Evolutionary conservation across 768 basidiomycete genomes (phyloP), one percentile per base, ranked within the genome.

Genomic region (Pleurotus giganteus): DNA sequence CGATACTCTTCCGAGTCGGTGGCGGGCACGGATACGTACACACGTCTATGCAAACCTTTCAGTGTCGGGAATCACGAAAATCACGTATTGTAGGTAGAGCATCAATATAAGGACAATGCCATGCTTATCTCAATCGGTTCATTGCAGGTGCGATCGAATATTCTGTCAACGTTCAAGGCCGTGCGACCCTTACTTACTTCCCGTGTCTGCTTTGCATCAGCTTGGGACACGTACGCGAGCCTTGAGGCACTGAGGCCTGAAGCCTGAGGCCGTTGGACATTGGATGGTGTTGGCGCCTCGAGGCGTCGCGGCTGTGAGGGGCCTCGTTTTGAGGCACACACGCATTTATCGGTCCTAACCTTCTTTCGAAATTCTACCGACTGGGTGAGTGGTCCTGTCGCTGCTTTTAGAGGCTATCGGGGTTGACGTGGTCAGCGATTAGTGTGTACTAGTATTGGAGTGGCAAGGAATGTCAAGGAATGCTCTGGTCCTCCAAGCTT

Each of bases 261-360:
- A 13, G 31, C 31, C 31, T 32, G 31, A 32, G 31, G 31, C 31
- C 31, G 11, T 36, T n/a, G 3, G n/a, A n/a, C 34, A 36, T 36
- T 3, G n/a, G 9, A n/a, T n/a, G n/a, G n/a, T n/a, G n/a, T n/a
- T n/a, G n/a, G n/a, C n/a, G n/a, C n/a, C n/a, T n/a, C n/a, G n/a
- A n/a, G n/a, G n/a, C n/a, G n/a, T n/a, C n/a, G n/a, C 3, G 1
- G 9, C 9, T 9, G n/a, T 41, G 19, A 41, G 39, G 39, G 12
- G 19, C 39, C 39, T 7, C 27, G 13, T 21, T 45, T 45, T 26
- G 43, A 45, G 31, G 15, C 31, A 47, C 46, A 29, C 46, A 47
- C 46, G 46, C 46, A 47, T 19, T 28, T 47, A 47, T 15, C 29
- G 46, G 46, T 47, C 46, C 29, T 29, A 47, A 47, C 17, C 28